Conservation (phyloP, 495 filamentous ascomycete species). For the Aspergillus conjunctus region DNA sequence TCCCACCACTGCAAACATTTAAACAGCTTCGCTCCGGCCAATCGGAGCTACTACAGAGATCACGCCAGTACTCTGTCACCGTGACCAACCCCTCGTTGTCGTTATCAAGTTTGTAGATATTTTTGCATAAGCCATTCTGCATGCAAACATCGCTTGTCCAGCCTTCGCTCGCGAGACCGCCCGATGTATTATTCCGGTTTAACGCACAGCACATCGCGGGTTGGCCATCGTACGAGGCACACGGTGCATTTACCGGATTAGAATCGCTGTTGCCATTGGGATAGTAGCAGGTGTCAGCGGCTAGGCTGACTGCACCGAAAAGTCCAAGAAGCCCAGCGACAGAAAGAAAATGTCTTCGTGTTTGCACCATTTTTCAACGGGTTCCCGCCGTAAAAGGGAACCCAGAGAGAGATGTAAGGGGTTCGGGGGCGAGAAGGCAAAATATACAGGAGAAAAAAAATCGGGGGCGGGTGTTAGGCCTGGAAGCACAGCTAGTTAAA, state of each 20-base stretch:
- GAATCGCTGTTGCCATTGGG: not conserved
- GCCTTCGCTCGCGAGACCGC: not conserved
- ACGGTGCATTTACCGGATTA: not conserved
- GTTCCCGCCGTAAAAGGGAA: too few species aligned
- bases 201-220: constrained; percentile 2
- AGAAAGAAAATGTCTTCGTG: not conserved
- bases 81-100: not conserved
- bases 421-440: too few species aligned
- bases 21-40: constrained; percentile 1
- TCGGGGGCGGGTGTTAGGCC: too few species aligned
- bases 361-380: too few species aligned
- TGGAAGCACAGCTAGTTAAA: too few species aligned
- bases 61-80: constrained; percentile 4
- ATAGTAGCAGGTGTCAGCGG: too few species aligned
- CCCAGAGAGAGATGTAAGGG: too few species aligned
- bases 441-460: too few species aligned
- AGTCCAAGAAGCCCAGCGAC: too few species aligned
- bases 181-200: not conserved
- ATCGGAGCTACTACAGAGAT: not conserved
- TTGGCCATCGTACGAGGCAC: not conserved
- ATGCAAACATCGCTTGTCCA: not conserved
- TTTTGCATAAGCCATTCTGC: constrained; percentile 6
- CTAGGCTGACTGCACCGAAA: too few species aligned
- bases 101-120: not conserved
- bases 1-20: not conserved